Evolutionary conservation across 768 basidiomycete genomes (phyloP), one percentile per base, ranked within the genome.

Genomic region (Boletus fagicola): DNA sequence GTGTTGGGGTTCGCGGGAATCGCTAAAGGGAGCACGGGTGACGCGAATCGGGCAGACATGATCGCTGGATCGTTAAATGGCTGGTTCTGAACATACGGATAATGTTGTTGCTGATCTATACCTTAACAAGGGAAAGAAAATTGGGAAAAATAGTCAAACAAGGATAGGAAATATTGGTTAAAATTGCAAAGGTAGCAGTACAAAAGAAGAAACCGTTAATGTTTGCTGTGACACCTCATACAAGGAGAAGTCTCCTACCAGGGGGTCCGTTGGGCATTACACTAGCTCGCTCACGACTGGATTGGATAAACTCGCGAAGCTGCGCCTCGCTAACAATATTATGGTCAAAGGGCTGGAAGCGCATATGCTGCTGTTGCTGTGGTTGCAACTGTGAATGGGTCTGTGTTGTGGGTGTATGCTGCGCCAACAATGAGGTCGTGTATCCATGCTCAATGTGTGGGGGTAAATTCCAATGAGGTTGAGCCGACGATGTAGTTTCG

Each of bases 61-160:
- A 91, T 90, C 13, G 88, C 88, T 45, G 88, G 88, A 64, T 91
- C 89, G 59, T 76, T 79, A 70, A 90, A 90, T 28, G 80, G 79
- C 57, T 80, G 80, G 60, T 64, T 61, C 62, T 68, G 74, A 66
- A 62, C 51, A 54, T 70, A 73, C 13, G 72, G 69, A 62, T 69
- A 73, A 49, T 63, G 66, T 36, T 68, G 67, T 45, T 76, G 69
- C 38, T 69, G 74, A 65, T 79, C 78, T 74, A 68, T 51, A 59
- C 58, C 65, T 65, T 63, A 51, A 54, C 39, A 56, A 64, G 51
- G 24, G 22, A 55, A 70, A 64, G 33, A n/a, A 31, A 5, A 30
- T 31, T 11, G 24, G 30, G 62, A 59, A 65, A 55, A 54, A 57
- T 57, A 48, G 50, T 53, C n/a, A 52, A 56, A 54, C 20, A 51